Conservation (phyloP, 441 rosid genomes). For the Gossypium aridum region DNA sequence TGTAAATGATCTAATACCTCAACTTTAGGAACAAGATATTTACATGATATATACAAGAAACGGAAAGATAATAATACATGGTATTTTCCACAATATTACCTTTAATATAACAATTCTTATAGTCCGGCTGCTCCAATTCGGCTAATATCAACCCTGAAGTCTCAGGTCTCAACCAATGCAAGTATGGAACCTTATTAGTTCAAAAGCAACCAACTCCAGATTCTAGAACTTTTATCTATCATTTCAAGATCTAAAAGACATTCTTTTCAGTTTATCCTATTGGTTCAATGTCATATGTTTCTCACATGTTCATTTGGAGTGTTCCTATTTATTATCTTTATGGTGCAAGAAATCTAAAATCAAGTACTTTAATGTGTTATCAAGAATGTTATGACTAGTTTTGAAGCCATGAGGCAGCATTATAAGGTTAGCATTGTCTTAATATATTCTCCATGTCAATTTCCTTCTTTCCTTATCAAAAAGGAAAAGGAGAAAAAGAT, state of each 20-base stretch:
- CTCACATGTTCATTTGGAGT: slow-evolving; percentile 1
- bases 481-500: slow-evolving; percentile 5
- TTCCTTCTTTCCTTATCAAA: background rate
- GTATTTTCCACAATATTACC: background rate
- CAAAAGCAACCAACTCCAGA: background rate
- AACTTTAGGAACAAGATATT: too few species aligned
- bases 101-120: background rate
- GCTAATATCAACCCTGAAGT: background rate
- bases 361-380: background rate
- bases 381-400: background rate
- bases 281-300: background rate
- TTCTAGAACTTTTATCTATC: background rate
- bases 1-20: too few species aligned
- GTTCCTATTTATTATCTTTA: background rate
- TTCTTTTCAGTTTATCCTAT: background rate
- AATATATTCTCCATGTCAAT: background rate
- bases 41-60: too few species aligned
- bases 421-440: slow-evolving; percentile 5
- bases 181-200: background rate
- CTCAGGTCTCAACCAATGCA: too few species aligned
- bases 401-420: background rate
- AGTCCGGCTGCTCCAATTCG: too few species aligned
- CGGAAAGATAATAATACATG: too few species aligned
- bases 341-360: slow-evolving; percentile 12
- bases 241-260: too few species aligned